Evolutionary conservation across 2,329 filamentous ascomycete species (phyloP), one percentile per base, ranked within the genome.

Genomic region (Aspergillus clavatus): DNA sequence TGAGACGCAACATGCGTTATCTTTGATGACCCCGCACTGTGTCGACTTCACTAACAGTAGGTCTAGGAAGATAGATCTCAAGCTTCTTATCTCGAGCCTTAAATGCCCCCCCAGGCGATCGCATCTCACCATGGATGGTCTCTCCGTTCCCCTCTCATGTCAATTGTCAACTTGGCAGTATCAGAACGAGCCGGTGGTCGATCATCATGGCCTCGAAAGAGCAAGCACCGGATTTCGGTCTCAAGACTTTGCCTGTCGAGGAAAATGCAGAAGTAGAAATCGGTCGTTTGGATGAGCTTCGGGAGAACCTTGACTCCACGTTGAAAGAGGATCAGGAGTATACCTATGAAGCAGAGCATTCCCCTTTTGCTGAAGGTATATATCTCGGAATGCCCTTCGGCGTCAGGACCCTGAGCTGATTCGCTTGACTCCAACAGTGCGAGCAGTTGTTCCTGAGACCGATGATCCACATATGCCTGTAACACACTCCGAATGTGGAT

Each of bases 401-500:
- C 27, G 22, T 18, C 42, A 36, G 46, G 29, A 35, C 10, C 8
- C 7, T 22, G 10, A 22, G 19, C 12, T 5, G 5, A 22, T 14
- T 26, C 38, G 40, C 29, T 42, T 16, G 24, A 8, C 7, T 14
- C 14, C n/a, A n/a, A 33, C 26, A 59, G 56, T 58, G 19, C 54
- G 57, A 40, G 55, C 56, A 12, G 55, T 60, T 10, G 61, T 62
- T 4, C 57, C 60, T 12, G 60, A 61, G 35, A 62, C 53, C 5
- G 59, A 61, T 14, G 58, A 64, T 23, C 56, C 59, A 16, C 44
- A 27, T 11, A 53, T 59, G 43, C 58, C 60, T 5, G 52, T 63
- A 62, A 56, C 37, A 62, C 59, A 3, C 40, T 63, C 18, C 58
- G 59, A 23, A 72, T 69, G 47, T 75, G 72, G 72, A 42, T 72